Conservation (phyloP, 805 yeast genomes). For the Metschnikowia koreensis region DNA sequence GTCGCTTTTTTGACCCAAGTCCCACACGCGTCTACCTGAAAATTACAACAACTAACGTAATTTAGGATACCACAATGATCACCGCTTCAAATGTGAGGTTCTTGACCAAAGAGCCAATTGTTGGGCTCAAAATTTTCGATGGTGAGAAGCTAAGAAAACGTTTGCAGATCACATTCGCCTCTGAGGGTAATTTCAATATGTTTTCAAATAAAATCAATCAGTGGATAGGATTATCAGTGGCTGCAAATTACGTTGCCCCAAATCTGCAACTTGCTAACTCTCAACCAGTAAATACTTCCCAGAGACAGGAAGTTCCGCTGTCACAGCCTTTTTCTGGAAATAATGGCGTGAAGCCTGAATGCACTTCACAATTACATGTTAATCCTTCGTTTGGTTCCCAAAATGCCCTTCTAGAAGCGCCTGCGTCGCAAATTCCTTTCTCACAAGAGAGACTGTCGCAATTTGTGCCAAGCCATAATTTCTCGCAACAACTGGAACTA, state of each 20-base stretch:
- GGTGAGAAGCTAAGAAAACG: conserved; percentile 18
- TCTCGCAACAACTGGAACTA: conserved; percentile 4
- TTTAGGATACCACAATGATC: conserved; percentile 16
- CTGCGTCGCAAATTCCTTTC: conserved; percentile 3
- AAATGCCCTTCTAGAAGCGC: conserved; percentile 1
- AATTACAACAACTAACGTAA: conserved; percentile 4
- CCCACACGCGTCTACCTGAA: background rate
- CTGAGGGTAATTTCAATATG: conserved; percentile 17
- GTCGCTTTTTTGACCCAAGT: background rate
- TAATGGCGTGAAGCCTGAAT: background rate
- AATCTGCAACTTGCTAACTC: conserved; percentile 9
- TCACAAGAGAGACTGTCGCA: conserved; percentile 10
- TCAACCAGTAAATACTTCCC: background rate
- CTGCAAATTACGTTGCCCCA: conserved; percentile 2
- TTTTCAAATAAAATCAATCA: conserved; percentile 16
- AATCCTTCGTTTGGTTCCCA: background rate
- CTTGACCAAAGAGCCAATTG: conserved; percentile 17
- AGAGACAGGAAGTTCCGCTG: background rate
- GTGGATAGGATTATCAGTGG: conserved; percentile 16
- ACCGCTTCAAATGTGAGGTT: conserved; percentile 16
- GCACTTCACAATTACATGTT: background rate
- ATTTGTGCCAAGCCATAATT: background rate
- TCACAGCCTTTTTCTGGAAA: background rate
- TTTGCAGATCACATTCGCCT: conserved; percentile 18
- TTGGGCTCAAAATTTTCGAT: conserved; percentile 19